Evolutionary conservation across 345 rosid species (phyloP).

Genomic region (Melastoma malabathricum): DNA sequence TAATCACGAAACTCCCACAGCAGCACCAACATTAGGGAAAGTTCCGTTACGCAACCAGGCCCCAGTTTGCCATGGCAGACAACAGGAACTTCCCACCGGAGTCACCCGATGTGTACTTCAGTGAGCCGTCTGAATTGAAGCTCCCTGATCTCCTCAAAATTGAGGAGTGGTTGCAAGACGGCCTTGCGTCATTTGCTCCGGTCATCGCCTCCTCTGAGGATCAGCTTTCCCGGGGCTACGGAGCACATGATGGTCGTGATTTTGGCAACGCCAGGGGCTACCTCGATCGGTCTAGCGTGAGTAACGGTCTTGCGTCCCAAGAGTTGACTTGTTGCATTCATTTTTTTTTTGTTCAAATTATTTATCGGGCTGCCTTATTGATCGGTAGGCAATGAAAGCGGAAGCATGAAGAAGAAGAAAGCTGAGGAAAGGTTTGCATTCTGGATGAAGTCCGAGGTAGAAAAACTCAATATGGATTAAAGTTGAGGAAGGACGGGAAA

Average conservation of each 20-base stretch:
- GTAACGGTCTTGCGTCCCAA: slow-evolving; percentile 1
- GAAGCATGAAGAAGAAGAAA: slow-evolving; percentile 20
- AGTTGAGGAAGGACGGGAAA: slow-evolving; percentile 96
- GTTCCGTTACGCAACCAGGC: neutral
- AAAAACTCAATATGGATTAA: slow-evolving; percentile 73
- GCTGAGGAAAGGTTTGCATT: slow-evolving; percentile 56
- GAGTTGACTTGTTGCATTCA: too few relatives aligned
- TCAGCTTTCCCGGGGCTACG: slow-evolving; percentile 17
- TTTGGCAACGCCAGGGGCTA: slow-evolving; percentile 16
- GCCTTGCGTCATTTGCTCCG: slow-evolving; percentile 16
- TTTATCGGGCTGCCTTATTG: neutral
- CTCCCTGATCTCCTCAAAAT: slow-evolving; percentile 31
- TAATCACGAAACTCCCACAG: too few relatives aligned
- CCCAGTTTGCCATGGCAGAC: slow-evolving; percentile 6
- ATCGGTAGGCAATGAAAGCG: slow-evolving; percentile 13
- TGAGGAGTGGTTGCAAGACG: slow-evolving; percentile 42
- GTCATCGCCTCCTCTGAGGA: slow-evolving; percentile 5
- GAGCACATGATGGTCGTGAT: slow-evolving; percentile 13
- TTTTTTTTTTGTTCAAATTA: too few relatives aligned
- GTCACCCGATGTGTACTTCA: slow-evolving; percentile 21
- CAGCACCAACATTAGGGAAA: neutral
- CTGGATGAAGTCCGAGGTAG: slow-evolving; percentile 66
- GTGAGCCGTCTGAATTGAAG: slow-evolving; percentile 28
- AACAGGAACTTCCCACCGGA: slow-evolving; percentile 4
- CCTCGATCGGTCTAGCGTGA: slow-evolving; percentile 6